A percentile compares a stretch with the other conserved stretches of the same genome.
phyloP scores from a whole-genome alignment of 75 land plant species.

The Pseudotsuga menziesii region DNA sequence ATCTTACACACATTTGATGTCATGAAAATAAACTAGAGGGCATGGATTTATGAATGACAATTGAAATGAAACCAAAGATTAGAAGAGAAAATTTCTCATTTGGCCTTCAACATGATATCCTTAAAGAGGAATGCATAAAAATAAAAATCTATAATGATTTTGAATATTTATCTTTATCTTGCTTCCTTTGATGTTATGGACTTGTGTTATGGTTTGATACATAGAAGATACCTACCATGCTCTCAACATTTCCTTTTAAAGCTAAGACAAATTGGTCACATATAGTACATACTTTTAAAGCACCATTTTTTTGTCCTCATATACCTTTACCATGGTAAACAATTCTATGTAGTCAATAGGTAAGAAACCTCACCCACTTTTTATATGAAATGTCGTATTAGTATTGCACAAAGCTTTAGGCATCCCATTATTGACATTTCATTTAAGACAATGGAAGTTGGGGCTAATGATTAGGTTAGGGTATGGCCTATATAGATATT shows the following conservation, averaged over 20 bases:
- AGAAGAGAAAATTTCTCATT: neutral
- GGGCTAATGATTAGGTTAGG: slow-evolving; percentile 32
- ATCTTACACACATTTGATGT: slow-evolving; percentile 74
- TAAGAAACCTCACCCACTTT: slow-evolving; percentile 39
- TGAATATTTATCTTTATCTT: neutral
- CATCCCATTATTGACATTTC: slow-evolving; percentile 91
- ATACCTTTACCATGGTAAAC: slow-evolving; percentile 8
- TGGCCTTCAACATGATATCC: neutral
- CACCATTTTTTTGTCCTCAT: slow-evolving; percentile 61
- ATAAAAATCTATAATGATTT: neutral
- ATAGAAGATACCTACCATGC: slow-evolving; percentile 54
- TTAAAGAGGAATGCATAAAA: neutral
- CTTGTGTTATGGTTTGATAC: slow-evolving; percentile 90
- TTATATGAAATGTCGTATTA: slow-evolving; percentile 51
- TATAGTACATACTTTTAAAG: slow-evolving; percentile 74
- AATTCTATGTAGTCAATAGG: slow-evolving; percentile 18
- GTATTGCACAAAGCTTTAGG: slow-evolving; percentile 60
- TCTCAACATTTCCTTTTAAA: slow-evolving; percentile 78
- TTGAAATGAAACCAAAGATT: slow-evolving; percentile 40
- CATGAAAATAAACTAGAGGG: slow-evolving; percentile 58
- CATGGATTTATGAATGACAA: slow-evolving; percentile 66
- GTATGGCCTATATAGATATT: slow-evolving; percentile 76
- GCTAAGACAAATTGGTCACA: slow-evolving; percentile 93
- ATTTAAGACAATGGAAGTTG: slow-evolving; percentile 44
- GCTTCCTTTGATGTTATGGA: slow-evolving; percentile 54